Conservation (phyloP, 768 basidiomycete genomes). For the Suillus plorans region DNA sequence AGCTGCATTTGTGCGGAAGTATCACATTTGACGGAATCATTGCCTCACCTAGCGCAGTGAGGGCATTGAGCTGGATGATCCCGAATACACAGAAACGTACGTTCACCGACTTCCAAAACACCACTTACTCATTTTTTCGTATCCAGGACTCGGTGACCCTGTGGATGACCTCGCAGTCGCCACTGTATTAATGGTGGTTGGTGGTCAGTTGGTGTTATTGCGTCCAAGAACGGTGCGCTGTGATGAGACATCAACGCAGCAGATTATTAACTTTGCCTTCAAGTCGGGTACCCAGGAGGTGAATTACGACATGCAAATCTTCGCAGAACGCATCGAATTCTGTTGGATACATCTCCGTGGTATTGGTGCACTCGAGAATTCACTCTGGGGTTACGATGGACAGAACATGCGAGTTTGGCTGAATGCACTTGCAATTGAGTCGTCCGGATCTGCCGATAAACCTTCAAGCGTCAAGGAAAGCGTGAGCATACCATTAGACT, state of each 20-base stretch:
- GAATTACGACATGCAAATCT: slow-evolving; percentile 95
- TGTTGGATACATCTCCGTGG: slow-evolving; percentile 98
- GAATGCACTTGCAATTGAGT: slow-evolving; percentile 90
- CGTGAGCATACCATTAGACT: slow-evolving; percentile 87
- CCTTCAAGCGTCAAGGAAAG: slow-evolving; percentile 80
- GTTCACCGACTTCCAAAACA: slow-evolving; percentile 25
- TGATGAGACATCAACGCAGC: neutral
- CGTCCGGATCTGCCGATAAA: slow-evolving; percentile 39
- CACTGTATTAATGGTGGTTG: slow-evolving; percentile 94
- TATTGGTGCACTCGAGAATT: slow-evolving; percentile 92
- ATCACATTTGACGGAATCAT: slow-evolving; percentile 94
- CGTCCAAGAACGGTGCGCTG: slow-evolving; percentile 76
- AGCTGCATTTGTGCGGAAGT: slow-evolving; percentile 88
- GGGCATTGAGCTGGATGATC: slow-evolving; percentile 97
- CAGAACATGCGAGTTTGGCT: slow-evolving; percentile 90
- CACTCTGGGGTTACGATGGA: slow-evolving; percentile 96
- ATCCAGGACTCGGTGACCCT: slow-evolving; percentile 87
- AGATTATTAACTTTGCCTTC: slow-evolving; percentile 4
- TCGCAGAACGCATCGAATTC: slow-evolving; percentile 96
- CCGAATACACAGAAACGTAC: slow-evolving; percentile 89
- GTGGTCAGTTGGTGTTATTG: slow-evolving; percentile 85
- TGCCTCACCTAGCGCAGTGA: slow-evolving; percentile 75
- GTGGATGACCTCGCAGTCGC: slow-evolving; percentile 90
- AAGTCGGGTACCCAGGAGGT: slow-evolving; percentile 86
- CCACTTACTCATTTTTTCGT: slow-evolving; percentile 12